Conservation (phyloP, 2,329 filamentous ascomycete species). For the Huntiella omanensis region DNA sequence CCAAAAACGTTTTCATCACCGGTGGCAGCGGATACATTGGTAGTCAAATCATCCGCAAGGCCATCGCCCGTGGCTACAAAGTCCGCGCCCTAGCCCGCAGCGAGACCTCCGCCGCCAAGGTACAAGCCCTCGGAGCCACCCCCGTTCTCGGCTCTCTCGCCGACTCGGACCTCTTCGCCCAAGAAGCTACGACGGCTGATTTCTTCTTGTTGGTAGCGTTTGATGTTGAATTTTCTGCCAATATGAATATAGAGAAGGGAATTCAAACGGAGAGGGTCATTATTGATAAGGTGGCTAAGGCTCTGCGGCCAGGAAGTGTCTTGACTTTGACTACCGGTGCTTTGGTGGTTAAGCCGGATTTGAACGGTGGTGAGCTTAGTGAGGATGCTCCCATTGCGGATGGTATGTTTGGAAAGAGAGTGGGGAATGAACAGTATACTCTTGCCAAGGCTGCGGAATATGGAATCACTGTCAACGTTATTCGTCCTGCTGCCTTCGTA, state of each 20-base stretch:
- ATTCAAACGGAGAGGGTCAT: conserved; percentile 19
- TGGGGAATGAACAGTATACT: conserved; percentile 17
- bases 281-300: conserved; percentile 20
- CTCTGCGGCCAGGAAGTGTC: conserved; percentile 19
- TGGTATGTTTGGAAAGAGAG: conserved; percentile 15
- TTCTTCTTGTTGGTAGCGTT: conserved; percentile 25
- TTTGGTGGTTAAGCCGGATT: conserved; percentile 13
- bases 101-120: conserved; percentile 18
- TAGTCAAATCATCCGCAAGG: conserved; percentile 18
- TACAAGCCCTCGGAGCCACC: conserved; percentile 20
- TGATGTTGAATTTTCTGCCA: conserved; percentile 17
- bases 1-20: conserved; percentile 20
- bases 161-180: conserved; percentile 20
- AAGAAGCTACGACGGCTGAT: conserved; percentile 22
- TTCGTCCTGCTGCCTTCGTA: conserved; percentile 25
- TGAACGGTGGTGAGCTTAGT: conserved; percentile 16
- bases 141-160: conserved; percentile 23
- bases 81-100: conserved; percentile 24
- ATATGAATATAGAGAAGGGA: conserved; percentile 16
- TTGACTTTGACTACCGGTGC: conserved; percentile 20
- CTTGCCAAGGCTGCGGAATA: conserved; percentile 14
- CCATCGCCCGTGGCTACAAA: conserved; percentile 21
- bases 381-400: conserved; percentile 14
- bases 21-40: conserved; percentile 24
- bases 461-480: conserved; percentile 19